Evolutionary conservation across 2,329 filamentous ascomycete species (phyloP).

Genomic region (Cladophialophora bantiana): DNA sequence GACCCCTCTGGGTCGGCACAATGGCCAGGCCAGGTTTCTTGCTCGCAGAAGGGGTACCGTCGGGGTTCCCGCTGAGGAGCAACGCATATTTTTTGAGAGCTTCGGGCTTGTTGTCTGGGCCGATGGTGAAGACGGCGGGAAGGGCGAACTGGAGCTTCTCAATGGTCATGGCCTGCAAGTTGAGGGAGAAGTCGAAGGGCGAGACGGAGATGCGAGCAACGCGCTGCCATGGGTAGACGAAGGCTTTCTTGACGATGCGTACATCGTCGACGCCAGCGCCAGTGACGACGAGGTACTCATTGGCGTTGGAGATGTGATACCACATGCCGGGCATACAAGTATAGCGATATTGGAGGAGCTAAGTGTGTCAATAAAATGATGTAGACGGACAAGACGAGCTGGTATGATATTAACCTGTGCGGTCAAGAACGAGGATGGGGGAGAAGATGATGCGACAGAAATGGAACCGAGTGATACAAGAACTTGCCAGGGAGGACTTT

Average conservation of each 20-base stretch:
- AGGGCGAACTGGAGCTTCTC: constrained; percentile 85
- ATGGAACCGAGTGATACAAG: background rate
- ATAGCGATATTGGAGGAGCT: background rate
- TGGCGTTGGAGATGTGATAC: constrained; percentile 74
- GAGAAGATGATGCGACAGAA: background rate
- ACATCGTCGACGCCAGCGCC: constrained; percentile 77
- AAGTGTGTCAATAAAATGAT: background rate
- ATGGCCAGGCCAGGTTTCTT: constrained; percentile 46
- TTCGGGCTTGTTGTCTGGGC: constrained; percentile 74
- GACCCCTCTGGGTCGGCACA: constrained; percentile 60
- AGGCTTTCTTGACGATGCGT: constrained; percentile 78
- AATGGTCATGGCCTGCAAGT: constrained; percentile 84
- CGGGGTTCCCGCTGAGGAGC: constrained; percentile 71
- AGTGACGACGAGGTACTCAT: constrained; percentile 87
- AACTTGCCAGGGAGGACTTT: background rate
- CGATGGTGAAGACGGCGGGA: constrained; percentile 85
- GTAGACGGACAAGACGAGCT: background rate
- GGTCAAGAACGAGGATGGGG: background rate
- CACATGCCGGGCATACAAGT: constrained; percentile 44
- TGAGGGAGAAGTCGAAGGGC: constrained; percentile 78
- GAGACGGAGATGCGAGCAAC: constrained; percentile 51
- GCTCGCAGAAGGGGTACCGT: constrained; percentile 49
- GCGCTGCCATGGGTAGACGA: constrained; percentile 74
- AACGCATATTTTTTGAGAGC: constrained; percentile 83
- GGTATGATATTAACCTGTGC: background rate